Evolutionary conservation across 1,284 basidiomycete species (phyloP), one percentile per base, ranked within the genome.

Genomic region (Dichomitus squalens): DNA sequence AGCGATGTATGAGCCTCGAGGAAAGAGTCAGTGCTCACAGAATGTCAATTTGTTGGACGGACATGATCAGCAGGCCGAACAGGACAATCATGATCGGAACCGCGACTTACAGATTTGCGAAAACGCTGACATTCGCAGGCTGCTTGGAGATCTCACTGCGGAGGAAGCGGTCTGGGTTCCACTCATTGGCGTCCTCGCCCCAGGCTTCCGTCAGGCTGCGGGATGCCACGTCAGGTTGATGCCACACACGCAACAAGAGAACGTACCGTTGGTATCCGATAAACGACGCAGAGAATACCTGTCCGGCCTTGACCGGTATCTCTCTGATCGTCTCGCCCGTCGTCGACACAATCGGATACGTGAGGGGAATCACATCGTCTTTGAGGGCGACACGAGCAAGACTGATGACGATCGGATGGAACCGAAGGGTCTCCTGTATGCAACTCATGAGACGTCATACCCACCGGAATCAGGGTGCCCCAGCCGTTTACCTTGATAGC

Each of bases 61-160:
- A 7, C 2, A 29, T 2, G 27, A 18, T 23, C 21, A 14, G 29
- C 7, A 18, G 33, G 38, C 9, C 7, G n/a, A 20, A 51, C 11
- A 33, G 21, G 29, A 18, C 12, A 8, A 9, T 7, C 6, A 25
- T 29, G 12, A 31, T 1, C 5, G 21, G n/a, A 21, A 3, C n/a
- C n/a, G n/a, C n/a, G 3, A 23, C 81, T 65, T 60, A 85, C 83
- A 85, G 65, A 67, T 83, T 83, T 7, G 75, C 76, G 59, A 81
- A 79, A 11, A 81, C 73, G 0, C 84, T 81, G 4, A 83, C 66
- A 8, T 65, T 64, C 0, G 76, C 70, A 14, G 44, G 44, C 20
- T 72, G 76, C 63, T 75, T 78, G n/a, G 70, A 69, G 18, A 66
- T 63, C 7, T 66, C 64, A 29, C 70, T 48, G 9, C 59, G 68